Evolutionary conservation across 805 yeast species (phyloP), one percentile per base, ranked within the genome.

Genomic region (Spathaspora boniae): DNA sequence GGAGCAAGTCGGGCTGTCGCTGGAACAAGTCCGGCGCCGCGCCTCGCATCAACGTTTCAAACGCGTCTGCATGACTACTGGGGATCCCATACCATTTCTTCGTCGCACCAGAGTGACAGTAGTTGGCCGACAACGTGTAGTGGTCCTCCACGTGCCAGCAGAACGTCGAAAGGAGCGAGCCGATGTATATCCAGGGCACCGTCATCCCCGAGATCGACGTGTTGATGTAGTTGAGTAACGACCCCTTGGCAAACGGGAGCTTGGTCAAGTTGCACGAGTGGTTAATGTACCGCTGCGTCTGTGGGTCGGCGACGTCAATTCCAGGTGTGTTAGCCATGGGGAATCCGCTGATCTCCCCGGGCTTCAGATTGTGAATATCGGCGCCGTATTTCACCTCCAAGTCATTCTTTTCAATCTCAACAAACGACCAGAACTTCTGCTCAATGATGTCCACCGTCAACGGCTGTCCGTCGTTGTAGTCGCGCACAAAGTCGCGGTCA

Each of bases 131-230:
- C 42, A 86, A 68, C 0, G 96, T 86, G 54, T 85, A 87, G 54
- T 91, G 97, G 57, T 89, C 98, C 51, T 89, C 98, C 40, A 85
- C 82, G 56, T 91, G 97, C 96, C 97, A 91, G 58, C 98, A 89
- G 54, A 91, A 91, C 1, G 97, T 86, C 2, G 95, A 83, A 49
- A 87, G 79, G 33, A 86, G 68, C 34, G 94, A 86, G 0, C 98
- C 98, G 11, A 89, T 78, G 51, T 89, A 89, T 3, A 88, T 72
- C 98, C 98, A 89, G 0, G 98, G 98, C 14, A 85, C 74, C 0
- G 97, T 88, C 87, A 89, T 89, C 1, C 98, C 98, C 0, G 95
- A 82, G 2, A 91, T 83, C 21, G 76, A 72, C 14, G 77, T 73
- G 38, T 76, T 74, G 38, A 83, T 70, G 47, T 76, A 76, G 37